Conservation (phyloP, 75 land plant species). For the Pseudotsuga menziesii region DNA sequence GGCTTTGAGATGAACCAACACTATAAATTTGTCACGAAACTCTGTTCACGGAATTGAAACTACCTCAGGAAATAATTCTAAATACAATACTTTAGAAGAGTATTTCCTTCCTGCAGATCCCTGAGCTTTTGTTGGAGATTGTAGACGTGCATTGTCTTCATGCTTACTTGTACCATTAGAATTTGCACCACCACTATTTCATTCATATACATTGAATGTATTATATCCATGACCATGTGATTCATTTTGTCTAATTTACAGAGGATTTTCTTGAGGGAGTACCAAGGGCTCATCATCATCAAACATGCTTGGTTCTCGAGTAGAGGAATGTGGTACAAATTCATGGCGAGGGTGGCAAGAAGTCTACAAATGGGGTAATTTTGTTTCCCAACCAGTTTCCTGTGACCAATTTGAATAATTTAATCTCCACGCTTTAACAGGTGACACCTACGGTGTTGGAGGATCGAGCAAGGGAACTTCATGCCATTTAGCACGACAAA, state of each 20-base stretch:
- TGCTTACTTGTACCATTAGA: neutral
- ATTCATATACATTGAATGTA: neutral
- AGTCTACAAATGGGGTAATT: neutral
- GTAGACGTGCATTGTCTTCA: neutral
- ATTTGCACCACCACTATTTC: neutral
- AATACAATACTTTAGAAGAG: neutral
- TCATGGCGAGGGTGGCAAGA: neutral
- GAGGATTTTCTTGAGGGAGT: conserved; percentile 1
- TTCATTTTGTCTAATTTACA: neutral
- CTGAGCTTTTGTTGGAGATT: neutral
- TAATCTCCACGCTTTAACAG: neutral
- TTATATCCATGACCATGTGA: neutral
- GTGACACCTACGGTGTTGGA: neutral
- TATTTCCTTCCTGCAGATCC: conserved; percentile 2
- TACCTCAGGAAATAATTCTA: conserved; percentile 18
- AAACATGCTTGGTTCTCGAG: conserved; percentile 24
- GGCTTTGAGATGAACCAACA: conserved; percentile 28
- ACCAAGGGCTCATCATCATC: conserved; percentile 27
- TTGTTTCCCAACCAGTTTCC: neutral
- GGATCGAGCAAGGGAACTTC: conserved; percentile 41
- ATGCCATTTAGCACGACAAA: conserved; percentile 79
- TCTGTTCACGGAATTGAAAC: conserved; percentile 12
- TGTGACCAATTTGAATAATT: conserved; percentile 10
- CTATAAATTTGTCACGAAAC: conserved; percentile 18
- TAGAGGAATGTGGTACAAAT: neutral